phyloP scores from a whole-genome alignment of 164 flowering plant species.

The Berberis thunbergii region DNA sequence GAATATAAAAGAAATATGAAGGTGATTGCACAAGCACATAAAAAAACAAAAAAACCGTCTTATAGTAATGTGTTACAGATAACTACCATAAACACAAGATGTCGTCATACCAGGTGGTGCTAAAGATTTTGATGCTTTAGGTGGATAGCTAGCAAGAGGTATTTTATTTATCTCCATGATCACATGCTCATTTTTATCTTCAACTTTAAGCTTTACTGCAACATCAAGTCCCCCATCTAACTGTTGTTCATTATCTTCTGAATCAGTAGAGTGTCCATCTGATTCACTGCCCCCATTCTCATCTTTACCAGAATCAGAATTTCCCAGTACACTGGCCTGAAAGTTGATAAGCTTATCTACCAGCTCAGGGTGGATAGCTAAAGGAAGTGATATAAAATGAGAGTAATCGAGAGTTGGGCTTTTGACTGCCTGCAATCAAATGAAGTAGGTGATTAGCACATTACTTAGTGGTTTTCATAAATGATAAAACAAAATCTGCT shows the following conservation, averaged over 20 bases:
- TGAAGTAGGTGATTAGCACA: neutral
- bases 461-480: too few species aligned
- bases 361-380: constrained; percentile 81
- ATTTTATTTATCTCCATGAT: constrained; percentile 29
- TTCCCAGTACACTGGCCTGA: constrained; percentile 63
- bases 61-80: neutral
- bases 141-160: constrained; percentile 41
- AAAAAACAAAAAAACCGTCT: too few species aligned
- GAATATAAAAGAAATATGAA: too few species aligned
- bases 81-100: neutral
- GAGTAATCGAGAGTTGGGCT: constrained; percentile 72
- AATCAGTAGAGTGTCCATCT: constrained; percentile 27
- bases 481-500: too few species aligned
- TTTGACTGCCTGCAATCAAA: constrained; percentile 46
- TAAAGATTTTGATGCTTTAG: constrained; percentile 33
- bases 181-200: constrained; percentile 29
- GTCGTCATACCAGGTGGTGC: constrained; percentile 31
- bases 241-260: constrained; percentile 21
- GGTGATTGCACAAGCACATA: too few species aligned
- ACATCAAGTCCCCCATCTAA: constrained; percentile 22
- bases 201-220: constrained; percentile 45
- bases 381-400: constrained; percentile 89
- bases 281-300: constrained; percentile 27
- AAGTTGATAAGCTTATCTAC: constrained; percentile 73
- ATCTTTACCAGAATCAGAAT: constrained; percentile 15